phyloP scores from a whole-genome alignment of 176 grass and related monocot species.

The Juncus effusus region DNA sequence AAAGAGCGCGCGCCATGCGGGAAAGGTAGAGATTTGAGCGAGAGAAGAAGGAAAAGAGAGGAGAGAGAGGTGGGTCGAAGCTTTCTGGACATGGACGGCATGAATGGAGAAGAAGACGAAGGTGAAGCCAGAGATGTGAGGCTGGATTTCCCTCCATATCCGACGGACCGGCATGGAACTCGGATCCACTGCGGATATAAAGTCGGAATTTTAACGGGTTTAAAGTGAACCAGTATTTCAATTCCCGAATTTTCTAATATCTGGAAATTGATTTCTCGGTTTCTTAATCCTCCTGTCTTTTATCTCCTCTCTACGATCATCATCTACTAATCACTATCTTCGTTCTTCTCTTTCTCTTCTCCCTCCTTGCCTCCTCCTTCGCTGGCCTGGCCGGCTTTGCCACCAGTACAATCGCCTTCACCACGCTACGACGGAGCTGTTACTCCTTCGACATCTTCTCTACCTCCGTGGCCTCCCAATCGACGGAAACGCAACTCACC shows the following conservation, averaged over 20 bases:
- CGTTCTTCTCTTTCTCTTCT: constrained; percentile 6
- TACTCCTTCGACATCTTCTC: constrained; percentile 90
- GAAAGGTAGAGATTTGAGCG: constrained; percentile 12
- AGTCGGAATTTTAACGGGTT: too few relatives aligned
- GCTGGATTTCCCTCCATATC: neutral
- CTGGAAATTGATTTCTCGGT: too few relatives aligned
- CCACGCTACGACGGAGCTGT: constrained; percentile 72
- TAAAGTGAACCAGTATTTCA: too few relatives aligned
- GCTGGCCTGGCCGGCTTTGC: neutral
- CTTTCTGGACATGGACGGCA: constrained; percentile 47
- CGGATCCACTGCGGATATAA: too few relatives aligned
- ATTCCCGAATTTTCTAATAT: too few relatives aligned
- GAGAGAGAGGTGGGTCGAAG: too few relatives aligned
- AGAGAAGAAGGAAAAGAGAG: constrained; percentile 30
- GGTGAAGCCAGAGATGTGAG: neutral
- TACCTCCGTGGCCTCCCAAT: constrained; percentile 25
- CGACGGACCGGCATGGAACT: too few relatives aligned
- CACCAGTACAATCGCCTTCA: constrained; percentile 71
- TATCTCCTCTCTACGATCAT: too few relatives aligned
- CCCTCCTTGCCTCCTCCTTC: neutral
- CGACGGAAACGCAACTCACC: constrained; percentile 53
- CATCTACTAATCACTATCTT: too few relatives aligned
- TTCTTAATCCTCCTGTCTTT: too few relatives aligned
- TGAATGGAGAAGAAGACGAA: constrained; percentile 45
- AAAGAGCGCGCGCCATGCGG: constrained; percentile 8